These are phyloP conservation scores for Fraxinus baroniana DNA, from an alignment of 305 asterid species.

Conservation along the genomic window DNA sequence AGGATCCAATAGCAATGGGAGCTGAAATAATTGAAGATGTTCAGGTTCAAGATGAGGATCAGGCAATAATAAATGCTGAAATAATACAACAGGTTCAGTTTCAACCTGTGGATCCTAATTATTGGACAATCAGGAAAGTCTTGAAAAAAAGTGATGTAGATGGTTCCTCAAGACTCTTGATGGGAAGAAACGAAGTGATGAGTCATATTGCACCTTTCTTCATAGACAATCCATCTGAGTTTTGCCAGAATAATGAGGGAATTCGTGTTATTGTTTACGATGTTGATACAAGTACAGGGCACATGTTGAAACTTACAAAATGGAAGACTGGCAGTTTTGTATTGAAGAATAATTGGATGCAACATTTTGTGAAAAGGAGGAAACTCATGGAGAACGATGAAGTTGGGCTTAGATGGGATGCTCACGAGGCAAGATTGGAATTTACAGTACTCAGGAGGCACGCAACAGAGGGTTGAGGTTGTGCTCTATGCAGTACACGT, in stretches of 20 bases:
- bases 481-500: neutral
- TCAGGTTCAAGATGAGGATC: neutral
- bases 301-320: neutral
- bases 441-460: neutral
- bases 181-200: neutral
- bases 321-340: conserved; percentile 10
- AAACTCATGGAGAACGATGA: neutral
- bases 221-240: neutral
- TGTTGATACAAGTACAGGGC: neutral
- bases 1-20: neutral
- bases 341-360: neutral
- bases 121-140: conserved; percentile 11
- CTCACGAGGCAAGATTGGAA: neutral
- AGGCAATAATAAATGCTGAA: neutral
- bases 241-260: neutral
- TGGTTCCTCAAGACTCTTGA: neutral
- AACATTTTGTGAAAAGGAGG: conserved; percentile 21
- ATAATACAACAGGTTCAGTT: neutral
- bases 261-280: neutral
- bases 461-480: neutral
- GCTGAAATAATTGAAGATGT: neutral
- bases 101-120: neutral
- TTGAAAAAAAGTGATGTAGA: neutral
- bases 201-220: conserved; percentile 1
- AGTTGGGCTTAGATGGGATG: conserved; percentile 19